Conservation (phyloP, 805 yeast species). For the Priceomyces medius region DNA sequence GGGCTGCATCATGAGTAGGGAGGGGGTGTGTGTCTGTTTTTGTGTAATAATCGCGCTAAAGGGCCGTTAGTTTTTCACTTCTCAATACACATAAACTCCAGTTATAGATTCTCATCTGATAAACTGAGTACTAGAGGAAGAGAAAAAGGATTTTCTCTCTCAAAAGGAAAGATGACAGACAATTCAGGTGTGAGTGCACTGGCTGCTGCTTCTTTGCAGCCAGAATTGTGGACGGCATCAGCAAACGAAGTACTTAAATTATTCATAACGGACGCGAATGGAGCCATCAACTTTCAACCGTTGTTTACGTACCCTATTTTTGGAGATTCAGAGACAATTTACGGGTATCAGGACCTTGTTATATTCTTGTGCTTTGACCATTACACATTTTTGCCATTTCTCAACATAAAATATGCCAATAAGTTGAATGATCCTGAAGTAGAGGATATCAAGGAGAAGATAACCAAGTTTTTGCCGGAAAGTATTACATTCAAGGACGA, state of each 20-base stretch:
- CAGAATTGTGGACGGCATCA: slow-evolving; percentile 73
- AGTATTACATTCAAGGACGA: slow-evolving; percentile 64
- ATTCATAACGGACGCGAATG: slow-evolving; percentile 53
- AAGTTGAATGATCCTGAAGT: slow-evolving; percentile 55
- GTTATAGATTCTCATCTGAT: no score
- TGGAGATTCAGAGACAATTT: slow-evolving; percentile 87
- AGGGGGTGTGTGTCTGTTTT: no score
- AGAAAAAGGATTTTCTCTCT: no score
- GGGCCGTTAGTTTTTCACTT: no score
- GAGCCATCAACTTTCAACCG: slow-evolving; percentile 65
- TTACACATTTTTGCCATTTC: slow-evolving; percentile 67
- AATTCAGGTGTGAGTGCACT: slow-evolving; percentile 3
- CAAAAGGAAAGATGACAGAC: no score
- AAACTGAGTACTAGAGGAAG: no score
- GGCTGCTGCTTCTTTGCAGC: slow-evolving; percentile 42
- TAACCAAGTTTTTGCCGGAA: slow-evolving; percentile 62
- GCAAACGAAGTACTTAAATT: slow-evolving; percentile 67
- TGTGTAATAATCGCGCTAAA: slow-evolving; percentile 1
- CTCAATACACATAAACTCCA: no score
- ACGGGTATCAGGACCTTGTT: slow-evolving; percentile 72
- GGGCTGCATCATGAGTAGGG: no score
- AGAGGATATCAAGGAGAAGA: slow-evolving; percentile 55
- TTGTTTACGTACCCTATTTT: slow-evolving; percentile 87
- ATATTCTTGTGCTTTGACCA: slow-evolving; percentile 73
- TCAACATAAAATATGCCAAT: slow-evolving; percentile 55